phyloP scores from a whole-genome alignment of 83 land plant species.

The Thuja plicata region DNA sequence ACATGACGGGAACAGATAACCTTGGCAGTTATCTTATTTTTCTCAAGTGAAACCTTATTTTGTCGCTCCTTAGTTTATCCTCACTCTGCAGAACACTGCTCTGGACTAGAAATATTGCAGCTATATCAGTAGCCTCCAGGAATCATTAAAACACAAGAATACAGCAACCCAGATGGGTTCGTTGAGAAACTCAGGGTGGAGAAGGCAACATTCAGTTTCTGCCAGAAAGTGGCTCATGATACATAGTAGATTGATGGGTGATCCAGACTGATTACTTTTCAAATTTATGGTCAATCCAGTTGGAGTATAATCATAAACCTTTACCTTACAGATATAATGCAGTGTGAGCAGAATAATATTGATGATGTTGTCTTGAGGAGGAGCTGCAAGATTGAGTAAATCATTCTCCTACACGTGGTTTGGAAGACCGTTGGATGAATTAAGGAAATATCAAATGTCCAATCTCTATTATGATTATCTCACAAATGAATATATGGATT shows the following conservation, averaged over 20 bases:
- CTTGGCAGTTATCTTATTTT: not conserved
- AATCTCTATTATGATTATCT: not conserved
- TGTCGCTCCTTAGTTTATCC: conserved; percentile 2
- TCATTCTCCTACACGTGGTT: not conserved
- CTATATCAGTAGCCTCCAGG: not conserved
- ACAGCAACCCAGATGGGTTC: conserved; percentile 3
- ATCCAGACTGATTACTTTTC: not conserved
- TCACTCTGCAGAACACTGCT: not conserved
- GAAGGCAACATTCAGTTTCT: not conserved
- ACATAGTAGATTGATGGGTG: not conserved
- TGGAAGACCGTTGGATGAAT: not conserved
- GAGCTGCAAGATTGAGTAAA: not conserved
- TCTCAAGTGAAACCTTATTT: not conserved
- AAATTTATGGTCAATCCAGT: not conserved
- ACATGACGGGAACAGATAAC: not conserved
- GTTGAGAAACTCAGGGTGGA: not conserved
- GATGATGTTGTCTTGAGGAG: not conserved
- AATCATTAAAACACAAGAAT: not conserved
- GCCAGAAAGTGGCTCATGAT: not conserved
- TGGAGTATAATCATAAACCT: not conserved
- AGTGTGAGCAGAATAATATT: not conserved
- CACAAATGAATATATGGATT: not conserved
- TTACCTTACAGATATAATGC: conserved; percentile 2
- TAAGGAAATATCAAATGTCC: not conserved
- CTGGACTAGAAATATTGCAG: not conserved